These are phyloP conservation scores for Colletotrichum endophyticum DNA, from an alignment of 2,329 filamentous ascomycete genomes.

Conservation along the genomic window DNA sequence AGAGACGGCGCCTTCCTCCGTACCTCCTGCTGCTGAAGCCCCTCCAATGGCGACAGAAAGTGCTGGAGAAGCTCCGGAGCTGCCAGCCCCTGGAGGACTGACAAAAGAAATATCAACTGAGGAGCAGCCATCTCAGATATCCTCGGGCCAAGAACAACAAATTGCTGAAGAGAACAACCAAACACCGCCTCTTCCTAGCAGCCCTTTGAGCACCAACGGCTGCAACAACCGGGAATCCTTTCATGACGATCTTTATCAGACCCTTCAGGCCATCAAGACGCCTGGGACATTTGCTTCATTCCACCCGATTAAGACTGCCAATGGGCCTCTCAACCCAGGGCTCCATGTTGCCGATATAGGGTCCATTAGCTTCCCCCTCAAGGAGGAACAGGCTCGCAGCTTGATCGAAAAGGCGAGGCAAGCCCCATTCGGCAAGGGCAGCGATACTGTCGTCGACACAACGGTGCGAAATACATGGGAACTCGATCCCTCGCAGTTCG, in stretches of 20 bases:
- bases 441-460: conserved; percentile 43
- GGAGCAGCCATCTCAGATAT: not conserved
- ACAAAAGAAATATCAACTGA: not conserved
- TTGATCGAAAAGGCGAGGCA: conserved; percentile 31
- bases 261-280: conserved; percentile 11
- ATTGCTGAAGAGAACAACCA: not conserved
- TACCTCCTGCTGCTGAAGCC: not conserved
- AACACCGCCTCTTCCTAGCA: not conserved
- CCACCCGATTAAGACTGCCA: not conserved
- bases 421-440: conserved; percentile 42
- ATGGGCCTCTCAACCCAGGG: not conserved
- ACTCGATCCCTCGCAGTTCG: conserved; percentile 41
- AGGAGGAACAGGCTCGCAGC: conserved; percentile 24
- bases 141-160: not conserved
- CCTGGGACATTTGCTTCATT: conserved; percentile 23
- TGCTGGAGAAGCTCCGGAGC: not conserved
- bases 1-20: not conserved
- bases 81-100: not conserved
- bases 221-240: not conserved
- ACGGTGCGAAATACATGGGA: conserved; percentile 48
- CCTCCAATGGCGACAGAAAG: not conserved
- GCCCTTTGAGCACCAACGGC: not conserved
- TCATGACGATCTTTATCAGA: conserved; percentile 8
- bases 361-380: conserved; percentile 28
- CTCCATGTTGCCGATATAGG: conserved; percentile 23